phyloP scores from a whole-genome alignment of 371 early-diverging fungal genomes.

The Zancudomyces culisetae region DNA sequence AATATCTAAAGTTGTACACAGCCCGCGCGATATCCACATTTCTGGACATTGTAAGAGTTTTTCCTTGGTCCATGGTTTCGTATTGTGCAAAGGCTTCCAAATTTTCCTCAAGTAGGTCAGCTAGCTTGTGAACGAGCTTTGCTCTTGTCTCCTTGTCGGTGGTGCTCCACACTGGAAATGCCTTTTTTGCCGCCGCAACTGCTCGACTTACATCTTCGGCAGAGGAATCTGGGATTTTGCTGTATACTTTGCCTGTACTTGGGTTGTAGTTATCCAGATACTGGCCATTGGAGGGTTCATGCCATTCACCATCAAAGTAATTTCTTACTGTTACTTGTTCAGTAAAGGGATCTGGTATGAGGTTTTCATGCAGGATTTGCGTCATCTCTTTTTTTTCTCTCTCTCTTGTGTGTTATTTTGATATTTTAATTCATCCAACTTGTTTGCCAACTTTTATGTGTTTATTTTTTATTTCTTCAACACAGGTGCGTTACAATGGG shows the following conservation, averaged over 20 bases:
- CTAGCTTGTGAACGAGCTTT: conserved; percentile 29
- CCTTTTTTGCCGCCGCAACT: conserved; percentile 35
- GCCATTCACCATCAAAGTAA: conserved; percentile 38
- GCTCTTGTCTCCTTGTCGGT: conserved; percentile 28
- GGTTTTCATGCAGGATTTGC: no score
- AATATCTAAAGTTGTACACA: conserved; percentile 45
- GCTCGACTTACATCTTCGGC: conserved; percentile 39
- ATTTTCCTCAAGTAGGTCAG: conserved; percentile 36
- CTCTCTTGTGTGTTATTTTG: background rate
- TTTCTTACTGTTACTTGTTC: conserved; percentile 19
- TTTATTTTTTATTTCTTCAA: no score
- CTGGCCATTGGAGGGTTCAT: conserved; percentile 19
- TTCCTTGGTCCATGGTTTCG: conserved; percentile 43
- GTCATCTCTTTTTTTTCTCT: background rate
- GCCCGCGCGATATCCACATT: conserved; percentile 48
- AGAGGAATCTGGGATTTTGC: conserved; percentile 37
- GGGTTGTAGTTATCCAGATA: conserved; percentile 42
- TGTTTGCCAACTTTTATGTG: no score
- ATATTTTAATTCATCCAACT: no score
- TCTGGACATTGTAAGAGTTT: conserved; percentile 35
- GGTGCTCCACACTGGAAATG: conserved; percentile 43
- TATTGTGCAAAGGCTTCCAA: conserved; percentile 25
- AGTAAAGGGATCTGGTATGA: background rate
- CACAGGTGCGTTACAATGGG: no score
- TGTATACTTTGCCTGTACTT: conserved; percentile 25